These are phyloP conservation scores for Pyrus pyrifolia DNA, from an alignment of 306 rosid species.

Conservation along the genomic window DNA sequence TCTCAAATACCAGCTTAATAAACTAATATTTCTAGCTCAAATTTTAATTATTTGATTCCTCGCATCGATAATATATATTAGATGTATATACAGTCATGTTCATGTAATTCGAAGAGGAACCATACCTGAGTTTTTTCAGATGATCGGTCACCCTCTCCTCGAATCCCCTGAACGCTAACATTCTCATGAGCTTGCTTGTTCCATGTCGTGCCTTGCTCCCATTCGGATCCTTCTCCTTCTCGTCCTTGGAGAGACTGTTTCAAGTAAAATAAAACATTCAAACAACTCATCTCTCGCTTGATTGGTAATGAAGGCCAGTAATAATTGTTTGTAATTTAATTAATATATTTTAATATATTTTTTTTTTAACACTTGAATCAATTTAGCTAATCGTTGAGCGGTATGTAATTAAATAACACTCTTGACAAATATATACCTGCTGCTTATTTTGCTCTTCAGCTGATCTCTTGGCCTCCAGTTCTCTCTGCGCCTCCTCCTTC, in stretches of 20 bases:
- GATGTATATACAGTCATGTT: too few species aligned
- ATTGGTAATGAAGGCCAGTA: background rate
- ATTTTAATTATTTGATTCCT: too few species aligned
- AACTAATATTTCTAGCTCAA: background rate
- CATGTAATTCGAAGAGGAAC: background rate
- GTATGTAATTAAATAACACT: background rate
- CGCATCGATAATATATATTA: too few species aligned
- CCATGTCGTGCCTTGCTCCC: background rate
- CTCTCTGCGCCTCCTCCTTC: slow-evolving; percentile 54
- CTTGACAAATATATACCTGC: background rate
- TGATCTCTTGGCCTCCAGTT: slow-evolving; percentile 26
- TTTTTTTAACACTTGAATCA: background rate
- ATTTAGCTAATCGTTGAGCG: too few species aligned
- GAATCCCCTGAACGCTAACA: background rate
- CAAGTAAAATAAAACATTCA: background rate
- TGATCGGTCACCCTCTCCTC: background rate
- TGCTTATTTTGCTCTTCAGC: background rate
- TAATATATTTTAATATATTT: background rate
- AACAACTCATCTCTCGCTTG: background rate
- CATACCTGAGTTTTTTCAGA: background rate
- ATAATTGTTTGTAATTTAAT: background rate
- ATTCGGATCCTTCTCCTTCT: background rate
- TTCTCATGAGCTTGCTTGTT: background rate
- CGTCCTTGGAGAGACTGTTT: background rate
- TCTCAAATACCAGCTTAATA: background rate